Evolutionary conservation across 306 rosid species (phyloP).

Genomic region (Macrotyloma uniflorum): DNA sequence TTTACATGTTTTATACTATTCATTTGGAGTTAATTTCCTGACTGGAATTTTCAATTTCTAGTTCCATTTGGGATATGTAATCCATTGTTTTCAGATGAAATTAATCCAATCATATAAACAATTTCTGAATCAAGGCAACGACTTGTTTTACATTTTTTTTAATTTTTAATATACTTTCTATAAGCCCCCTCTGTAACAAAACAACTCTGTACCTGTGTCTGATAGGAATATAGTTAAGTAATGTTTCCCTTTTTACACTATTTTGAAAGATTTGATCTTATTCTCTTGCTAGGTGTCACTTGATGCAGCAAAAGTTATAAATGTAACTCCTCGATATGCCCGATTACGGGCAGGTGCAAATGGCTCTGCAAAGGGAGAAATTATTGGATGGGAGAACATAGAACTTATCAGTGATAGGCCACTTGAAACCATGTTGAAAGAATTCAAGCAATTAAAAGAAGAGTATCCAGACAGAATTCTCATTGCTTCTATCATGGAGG

Average conservation of each 20-base stretch:
- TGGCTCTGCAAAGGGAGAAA: constrained; percentile 81
- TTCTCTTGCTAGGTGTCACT: constrained; percentile 73
- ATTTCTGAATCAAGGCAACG: not conserved
- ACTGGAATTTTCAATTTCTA: not conserved
- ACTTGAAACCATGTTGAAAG: constrained; percentile 89
- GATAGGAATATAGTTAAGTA: too few relatives aligned
- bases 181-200: too few relatives aligned
- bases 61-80: not conserved
- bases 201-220: too few relatives aligned
- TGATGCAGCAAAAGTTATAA: constrained; percentile 88
- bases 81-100: not conserved
- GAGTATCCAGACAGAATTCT: constrained; percentile 94
- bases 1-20: not conserved
- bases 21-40: not conserved
- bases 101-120: not conserved
- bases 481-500: constrained; percentile 98
- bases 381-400: constrained; percentile 96
- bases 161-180: too few relatives aligned
- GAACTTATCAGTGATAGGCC: constrained; percentile 94
- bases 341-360: constrained; percentile 68
- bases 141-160: too few relatives aligned
- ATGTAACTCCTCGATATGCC: constrained; percentile 97
- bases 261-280: constrained; percentile 23
- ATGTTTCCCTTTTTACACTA: not conserved
- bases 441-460: constrained; percentile 79